Evolutionary conservation across 2,329 filamentous ascomycete genomes (phyloP), one percentile per base, ranked within the genome.

Genomic region (Monosporascus sp.): DNA sequence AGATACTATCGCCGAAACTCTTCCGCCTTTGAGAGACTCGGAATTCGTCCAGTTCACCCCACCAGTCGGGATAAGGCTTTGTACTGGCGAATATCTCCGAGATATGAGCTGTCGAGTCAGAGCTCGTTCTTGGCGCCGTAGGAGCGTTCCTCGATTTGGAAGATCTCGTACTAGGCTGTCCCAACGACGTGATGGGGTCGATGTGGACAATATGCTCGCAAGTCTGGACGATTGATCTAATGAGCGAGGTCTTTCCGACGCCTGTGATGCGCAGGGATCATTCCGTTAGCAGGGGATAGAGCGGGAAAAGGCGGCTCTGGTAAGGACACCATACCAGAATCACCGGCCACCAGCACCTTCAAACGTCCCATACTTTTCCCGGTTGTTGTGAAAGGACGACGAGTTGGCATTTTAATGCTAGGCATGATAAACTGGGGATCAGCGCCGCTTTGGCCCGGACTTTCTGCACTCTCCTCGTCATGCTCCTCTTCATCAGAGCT

Each of bases 181-280:
- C 39, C 45, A 64, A 58, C 2, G 72, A 68, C 2, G 73, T 68
- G 47, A 85, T 72, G 3, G 87, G 80, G 65, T 97, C 93, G 50
- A 96, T 85, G 67, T 99, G 93, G 2, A 97, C 93, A 57, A 99
- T 96, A 65, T 97, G 90, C 64, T 92, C 84, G 68, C 90, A 96
- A 3, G 76, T 79, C 65, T 96, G 90, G 17, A 95, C 85, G 46
- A 99, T 89, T 2, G 90, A 89, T 66, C 88, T 89, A 62, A 97
- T 88, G 48, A 97, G 80, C 3, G 89, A 92, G 1, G 91, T 92
- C 73, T 97, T 97, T 37, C 94, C 94, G 47, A 88, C 80, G 27
- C 87, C 90, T 92, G 55, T 15, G 42, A 38, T 34, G 8, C 37
- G 42, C 14, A 52, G 44, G 44, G 37, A 47, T 9, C 18, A 48